These are phyloP conservation scores for Myotisia sp. DNA, from an alignment of 2,329 filamentous ascomycete genomes.

Conservation along the genomic window DNA sequence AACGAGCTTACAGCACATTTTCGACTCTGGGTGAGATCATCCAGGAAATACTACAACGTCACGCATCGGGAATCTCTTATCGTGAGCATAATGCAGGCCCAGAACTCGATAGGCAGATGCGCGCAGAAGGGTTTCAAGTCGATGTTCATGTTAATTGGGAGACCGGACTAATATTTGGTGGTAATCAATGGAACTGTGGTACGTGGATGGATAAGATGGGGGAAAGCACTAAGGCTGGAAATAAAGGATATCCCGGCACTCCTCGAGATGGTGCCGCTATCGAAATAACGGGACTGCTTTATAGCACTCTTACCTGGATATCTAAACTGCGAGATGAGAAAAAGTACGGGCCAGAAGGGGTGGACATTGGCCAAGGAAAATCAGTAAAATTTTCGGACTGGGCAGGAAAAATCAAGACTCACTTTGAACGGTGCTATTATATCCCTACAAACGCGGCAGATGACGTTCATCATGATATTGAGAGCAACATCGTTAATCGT, in stretches of 20 bases:
- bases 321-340: constrained; percentile 51
- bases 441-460: constrained; percentile 57
- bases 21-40: constrained; percentile 80
- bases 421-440: constrained; percentile 88
- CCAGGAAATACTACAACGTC: constrained; percentile 82
- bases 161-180: constrained; percentile 82
- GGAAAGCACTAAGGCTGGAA: constrained; percentile 74
- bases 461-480: constrained; percentile 65
- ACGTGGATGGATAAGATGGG: constrained; percentile 99
- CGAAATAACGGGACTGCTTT: constrained; percentile 86
- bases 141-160: constrained; percentile 83
- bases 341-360: constrained; percentile 57
- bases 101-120: constrained; percentile 84
- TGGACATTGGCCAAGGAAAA: constrained; percentile 49
- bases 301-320: constrained; percentile 78
- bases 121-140: constrained; percentile 77
- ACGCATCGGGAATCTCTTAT: constrained; percentile 82
- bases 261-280: constrained; percentile 89
- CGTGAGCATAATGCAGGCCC: constrained; percentile 88
- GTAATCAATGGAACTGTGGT: constrained; percentile 86
- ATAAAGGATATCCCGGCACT: constrained; percentile 89
- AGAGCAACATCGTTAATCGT: constrained; percentile 65
- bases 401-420: constrained; percentile 64
- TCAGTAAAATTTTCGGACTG: constrained; percentile 60
- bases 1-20: constrained; percentile 68